phyloP scores from a whole-genome alignment of 2,329 filamentous ascomycete species.

The Aspergillus sclerotialis region DNA sequence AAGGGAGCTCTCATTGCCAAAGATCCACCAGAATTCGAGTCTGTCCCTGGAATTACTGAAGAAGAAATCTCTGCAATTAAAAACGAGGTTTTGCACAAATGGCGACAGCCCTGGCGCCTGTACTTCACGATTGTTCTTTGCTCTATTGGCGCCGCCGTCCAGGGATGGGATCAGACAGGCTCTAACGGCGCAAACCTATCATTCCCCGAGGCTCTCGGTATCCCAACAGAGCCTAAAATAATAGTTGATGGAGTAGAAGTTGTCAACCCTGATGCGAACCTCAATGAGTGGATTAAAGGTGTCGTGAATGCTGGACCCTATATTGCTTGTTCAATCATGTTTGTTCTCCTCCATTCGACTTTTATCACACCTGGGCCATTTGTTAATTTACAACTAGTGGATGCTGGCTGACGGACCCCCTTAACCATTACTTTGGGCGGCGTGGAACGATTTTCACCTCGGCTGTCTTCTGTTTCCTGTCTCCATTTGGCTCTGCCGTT shows the following conservation, averaged over 20 bases:
- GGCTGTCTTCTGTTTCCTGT: conserved; percentile 58
- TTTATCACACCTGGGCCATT: too few relatives aligned
- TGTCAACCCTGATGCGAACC: conserved; percentile 32
- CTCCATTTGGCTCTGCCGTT: conserved; percentile 60
- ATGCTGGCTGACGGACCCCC: conserved; percentile 61
- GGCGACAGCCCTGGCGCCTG: conserved; percentile 42
- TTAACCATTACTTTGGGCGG: conserved; percentile 54
- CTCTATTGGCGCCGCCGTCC: conserved; percentile 47
- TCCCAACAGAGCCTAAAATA: conserved; percentile 31
- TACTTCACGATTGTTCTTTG: conserved; percentile 48
- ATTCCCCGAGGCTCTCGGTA: conserved; percentile 42
- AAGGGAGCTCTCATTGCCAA: conserved; percentile 46
- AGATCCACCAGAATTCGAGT: conserved; percentile 40
- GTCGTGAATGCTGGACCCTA: conserved; percentile 57
- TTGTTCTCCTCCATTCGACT: neutral
- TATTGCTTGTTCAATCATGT: conserved; percentile 43
- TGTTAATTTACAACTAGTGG: conserved; percentile 28
- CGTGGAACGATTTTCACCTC: conserved; percentile 59
- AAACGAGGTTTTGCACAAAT: conserved; percentile 43
- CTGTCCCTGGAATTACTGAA: conserved; percentile 36
- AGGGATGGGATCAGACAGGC: conserved; percentile 32
- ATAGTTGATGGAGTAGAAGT: too few relatives aligned
- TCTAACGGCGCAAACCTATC: conserved; percentile 42
- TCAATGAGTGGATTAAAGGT: conserved; percentile 56
- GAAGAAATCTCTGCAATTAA: conserved; percentile 36